Conservation (phyloP, 2,329 filamentous ascomycete species). For the Verticillium zaregamsianum region DNA sequence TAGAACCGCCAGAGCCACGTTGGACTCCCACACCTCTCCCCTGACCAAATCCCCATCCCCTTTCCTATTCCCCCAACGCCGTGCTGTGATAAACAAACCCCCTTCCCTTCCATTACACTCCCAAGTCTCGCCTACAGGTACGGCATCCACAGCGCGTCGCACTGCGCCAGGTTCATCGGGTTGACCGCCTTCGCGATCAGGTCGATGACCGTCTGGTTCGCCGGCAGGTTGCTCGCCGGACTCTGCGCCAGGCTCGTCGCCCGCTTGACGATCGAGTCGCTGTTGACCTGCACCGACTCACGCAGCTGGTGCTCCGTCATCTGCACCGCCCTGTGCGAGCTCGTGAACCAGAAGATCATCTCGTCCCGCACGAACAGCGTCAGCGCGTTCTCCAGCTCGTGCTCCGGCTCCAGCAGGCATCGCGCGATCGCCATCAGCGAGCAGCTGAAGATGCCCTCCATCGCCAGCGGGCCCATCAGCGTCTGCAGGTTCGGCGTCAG, state of each 20-base stretch:
- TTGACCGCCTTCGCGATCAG: slow-evolving; percentile 89
- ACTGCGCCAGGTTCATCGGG: slow-evolving; percentile 80
- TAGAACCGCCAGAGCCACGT: neutral
- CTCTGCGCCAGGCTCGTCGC: slow-evolving; percentile 78
- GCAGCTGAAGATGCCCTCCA: slow-evolving; percentile 93
- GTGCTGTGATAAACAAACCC: neutral
- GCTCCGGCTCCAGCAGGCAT: slow-evolving; percentile 83
- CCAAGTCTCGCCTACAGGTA: slow-evolving; percentile 60
- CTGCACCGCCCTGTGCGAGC: slow-evolving; percentile 60
- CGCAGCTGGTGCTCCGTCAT: slow-evolving; percentile 62
- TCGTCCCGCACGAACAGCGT: slow-evolving; percentile 95
- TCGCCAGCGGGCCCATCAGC: slow-evolving; percentile 91
- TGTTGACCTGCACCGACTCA: slow-evolving; percentile 80
- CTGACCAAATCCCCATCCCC: neutral
- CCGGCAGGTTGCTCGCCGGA: slow-evolving; percentile 77
- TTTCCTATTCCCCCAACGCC: neutral
- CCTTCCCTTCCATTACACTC: neutral
- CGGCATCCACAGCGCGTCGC: slow-evolving; percentile 95
- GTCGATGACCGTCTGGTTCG: slow-evolving; percentile 96
- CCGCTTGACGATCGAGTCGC: slow-evolving; percentile 86
- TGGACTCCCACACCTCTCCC: neutral
- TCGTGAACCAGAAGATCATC: slow-evolving; percentile 95
- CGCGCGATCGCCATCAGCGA: slow-evolving; percentile 95
- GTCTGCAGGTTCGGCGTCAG: slow-evolving; percentile 95
- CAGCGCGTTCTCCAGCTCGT: slow-evolving; percentile 91